These are phyloP conservation scores for Diospyros lotus DNA, from an alignment of 148 eudicot genomes.

Conservation along the genomic window DNA sequence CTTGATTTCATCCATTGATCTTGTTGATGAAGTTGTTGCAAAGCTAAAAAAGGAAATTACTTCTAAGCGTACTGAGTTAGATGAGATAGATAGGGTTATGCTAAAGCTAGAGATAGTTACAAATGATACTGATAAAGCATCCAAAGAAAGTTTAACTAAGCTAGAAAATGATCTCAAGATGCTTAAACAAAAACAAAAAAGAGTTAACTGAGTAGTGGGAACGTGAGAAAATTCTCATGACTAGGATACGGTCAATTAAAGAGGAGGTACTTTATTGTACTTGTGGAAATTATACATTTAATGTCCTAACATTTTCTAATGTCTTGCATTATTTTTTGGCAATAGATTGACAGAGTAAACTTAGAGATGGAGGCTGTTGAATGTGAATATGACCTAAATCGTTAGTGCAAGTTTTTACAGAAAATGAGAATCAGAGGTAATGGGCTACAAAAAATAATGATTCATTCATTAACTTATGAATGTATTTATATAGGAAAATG, in stretches of 20 bases:
- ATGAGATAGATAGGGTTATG: conserved; percentile 89
- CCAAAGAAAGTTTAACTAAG: conserved; percentile 82
- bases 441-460: too few species aligned
- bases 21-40: conserved; percentile 99
- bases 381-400: conserved; percentile 92
- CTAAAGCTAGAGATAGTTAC: conserved; percentile 90
- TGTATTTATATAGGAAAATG: too few species aligned
- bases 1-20: conserved; percentile 97
- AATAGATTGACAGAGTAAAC: conserved; percentile 95
- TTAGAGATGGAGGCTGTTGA: conserved; percentile 93
- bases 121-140: conserved; percentile 90
- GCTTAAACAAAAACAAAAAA: conserved; percentile 68
- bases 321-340: conserved; percentile 13
- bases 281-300: not conserved
- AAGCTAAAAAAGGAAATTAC: conserved; percentile 98
- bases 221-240: conserved; percentile 86
- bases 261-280: conserved; percentile 63
- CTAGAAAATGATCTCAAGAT: conserved; percentile 72
- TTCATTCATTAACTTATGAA: too few species aligned
- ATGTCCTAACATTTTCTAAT: not conserved
- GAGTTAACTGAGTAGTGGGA: conserved; percentile 93
- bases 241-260: conserved; percentile 83
- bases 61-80: conserved; percentile 92
- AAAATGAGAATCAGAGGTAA: too few species aligned
- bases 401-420: too few species aligned